Evolutionary conservation across 768 basidiomycete species (phyloP), one percentile per base, ranked within the genome.

Genomic region (Russula lepida): DNA sequence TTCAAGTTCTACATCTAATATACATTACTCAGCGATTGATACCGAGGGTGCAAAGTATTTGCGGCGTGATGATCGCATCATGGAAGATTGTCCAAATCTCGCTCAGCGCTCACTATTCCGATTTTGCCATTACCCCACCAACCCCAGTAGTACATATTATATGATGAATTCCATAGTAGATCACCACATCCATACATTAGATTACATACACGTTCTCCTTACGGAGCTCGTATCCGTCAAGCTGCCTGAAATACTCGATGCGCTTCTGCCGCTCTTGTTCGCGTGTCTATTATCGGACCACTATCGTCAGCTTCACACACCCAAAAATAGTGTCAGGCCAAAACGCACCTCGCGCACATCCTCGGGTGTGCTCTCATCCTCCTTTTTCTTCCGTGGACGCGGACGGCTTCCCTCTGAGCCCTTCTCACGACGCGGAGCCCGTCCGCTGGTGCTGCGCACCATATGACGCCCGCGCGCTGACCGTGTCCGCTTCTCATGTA

Each of bases 131-230:
- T n/a, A n/a, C n/a, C n/a, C n/a, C n/a, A n/a, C n/a, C n/a, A n/a
- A n/a, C n/a, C n/a, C n/a, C n/a, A n/a, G n/a, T n/a, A n/a, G n/a
- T n/a, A n/a, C n/a, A n/a, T n/a, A 30, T 49, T 30, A 19, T 15
- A 17, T 17, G 17, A 6, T 32, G 19, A 52, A 41, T 21, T 32
- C 25, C 23, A 28, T 30, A 3, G 25, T 60, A 60, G 48, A 60
- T 61, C 54, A 33, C 43, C 17, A 55, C 32, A 43, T 25, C 19
- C 56, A 21, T 43, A 51, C 54, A 62, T 66, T 48, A 66, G 43
- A 66, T 51, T 39, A 66, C 64, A 53, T 66, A 66, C 19, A 66
- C 66, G 12, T 62, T 59, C 59, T 66, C 66, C 54, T 65, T 62
- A 15, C 43, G 60, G 3, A 65, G 53, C 19, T 59, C 19, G 46